Conservation (phyloP, 2,329 filamentous ascomycete species). For the Talaromyces albobiverticillius region DNA sequence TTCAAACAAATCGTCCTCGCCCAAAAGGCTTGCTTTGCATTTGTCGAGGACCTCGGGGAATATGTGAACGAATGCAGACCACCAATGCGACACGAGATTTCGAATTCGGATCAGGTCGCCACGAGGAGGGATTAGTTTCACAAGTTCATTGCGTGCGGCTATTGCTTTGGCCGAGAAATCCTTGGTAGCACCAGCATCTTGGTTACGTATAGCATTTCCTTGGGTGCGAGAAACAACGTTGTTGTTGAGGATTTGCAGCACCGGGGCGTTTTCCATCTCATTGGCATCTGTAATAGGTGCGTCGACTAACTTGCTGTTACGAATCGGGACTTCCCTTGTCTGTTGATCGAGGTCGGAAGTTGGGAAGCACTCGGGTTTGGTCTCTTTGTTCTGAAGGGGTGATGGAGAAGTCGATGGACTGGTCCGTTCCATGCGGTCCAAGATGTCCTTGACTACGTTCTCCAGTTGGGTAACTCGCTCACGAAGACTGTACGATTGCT, state of each 20-base stretch:
- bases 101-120: conserved; percentile 33
- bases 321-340: not conserved
- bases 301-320: not conserved
- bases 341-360: not conserved
- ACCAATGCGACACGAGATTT: conserved; percentile 27
- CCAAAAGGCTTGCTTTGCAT: conserved; percentile 16
- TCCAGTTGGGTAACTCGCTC: conserved; percentile 39
- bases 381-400: too few species aligned
- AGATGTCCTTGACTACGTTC: conserved; percentile 32
- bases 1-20: conserved; percentile 10
- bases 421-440: conserved; percentile 17
- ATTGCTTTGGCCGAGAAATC: conserved; percentile 28
- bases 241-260: conserved; percentile 38
- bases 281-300: conserved; percentile 8
- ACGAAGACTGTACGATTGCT: conserved; percentile 35
- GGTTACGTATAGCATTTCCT: conserved; percentile 22
- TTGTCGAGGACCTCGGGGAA: conserved; percentile 28
- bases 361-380: not conserved
- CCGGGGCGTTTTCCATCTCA: conserved; percentile 33
- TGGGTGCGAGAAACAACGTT: conserved; percentile 33
- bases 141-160: conserved; percentile 25
- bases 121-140: conserved; percentile 32
- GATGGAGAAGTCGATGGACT: conserved; percentile 4
- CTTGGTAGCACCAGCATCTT: conserved; percentile 21
- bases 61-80: conserved; percentile 31